Percentiles rank a stretch among this genome's conserved stretches.
Evolutionary conservation across 257 asterid species (phyloP).

Genomic region (Ilex asprella): DNA sequence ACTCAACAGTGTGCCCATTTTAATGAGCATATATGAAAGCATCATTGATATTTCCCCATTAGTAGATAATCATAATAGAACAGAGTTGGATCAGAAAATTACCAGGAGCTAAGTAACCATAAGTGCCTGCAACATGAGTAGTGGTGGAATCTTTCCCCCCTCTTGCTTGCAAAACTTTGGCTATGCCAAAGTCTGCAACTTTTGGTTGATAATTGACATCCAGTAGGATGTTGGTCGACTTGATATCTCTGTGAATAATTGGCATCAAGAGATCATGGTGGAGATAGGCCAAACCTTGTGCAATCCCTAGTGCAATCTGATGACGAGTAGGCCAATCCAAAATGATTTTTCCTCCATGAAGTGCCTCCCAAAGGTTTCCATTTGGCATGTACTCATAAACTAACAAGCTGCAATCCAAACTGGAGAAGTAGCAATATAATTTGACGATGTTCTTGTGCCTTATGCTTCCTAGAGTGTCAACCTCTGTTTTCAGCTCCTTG

Average conservation of each 20-base stretch:
- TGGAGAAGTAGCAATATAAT: slow-evolving; percentile 66
- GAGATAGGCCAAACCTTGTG: slow-evolving; percentile 83
- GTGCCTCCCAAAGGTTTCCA: slow-evolving; percentile 86
- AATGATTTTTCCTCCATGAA: slow-evolving; percentile 45
- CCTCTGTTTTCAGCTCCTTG: slow-evolving; percentile 75
- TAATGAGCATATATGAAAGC: too few species aligned
- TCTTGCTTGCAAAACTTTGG: slow-evolving; percentile 75
- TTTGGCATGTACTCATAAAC: slow-evolving; percentile 86
- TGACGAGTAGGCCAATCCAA: slow-evolving; percentile 82
- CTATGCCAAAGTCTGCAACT: slow-evolving; percentile 92
- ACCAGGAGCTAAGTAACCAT: slow-evolving; percentile 98
- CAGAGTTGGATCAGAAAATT: slow-evolving; percentile 2
- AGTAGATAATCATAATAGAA: too few species aligned
- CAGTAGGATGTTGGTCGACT: slow-evolving; percentile 73
- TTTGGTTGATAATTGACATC: slow-evolving; percentile 70
- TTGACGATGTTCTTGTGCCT: slow-evolving; percentile 96
- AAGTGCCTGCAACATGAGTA: slow-evolving; percentile 77
- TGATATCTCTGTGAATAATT: slow-evolving; percentile 80
- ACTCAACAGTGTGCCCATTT: too few species aligned
- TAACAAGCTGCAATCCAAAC: slow-evolving; percentile 57
- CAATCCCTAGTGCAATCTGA: slow-evolving; percentile 74
- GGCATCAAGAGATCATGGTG: slow-evolving; percentile 80
- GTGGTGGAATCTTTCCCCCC: slow-evolving; percentile 68
- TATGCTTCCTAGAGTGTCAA: slow-evolving; percentile 81
- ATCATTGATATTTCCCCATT: too few species aligned